A percentile compares a stretch with the other conserved stretches of the same genome.
phyloP scores from a whole-genome alignment of 768 basidiomycete species.

The Hypholoma sublateritium region DNA sequence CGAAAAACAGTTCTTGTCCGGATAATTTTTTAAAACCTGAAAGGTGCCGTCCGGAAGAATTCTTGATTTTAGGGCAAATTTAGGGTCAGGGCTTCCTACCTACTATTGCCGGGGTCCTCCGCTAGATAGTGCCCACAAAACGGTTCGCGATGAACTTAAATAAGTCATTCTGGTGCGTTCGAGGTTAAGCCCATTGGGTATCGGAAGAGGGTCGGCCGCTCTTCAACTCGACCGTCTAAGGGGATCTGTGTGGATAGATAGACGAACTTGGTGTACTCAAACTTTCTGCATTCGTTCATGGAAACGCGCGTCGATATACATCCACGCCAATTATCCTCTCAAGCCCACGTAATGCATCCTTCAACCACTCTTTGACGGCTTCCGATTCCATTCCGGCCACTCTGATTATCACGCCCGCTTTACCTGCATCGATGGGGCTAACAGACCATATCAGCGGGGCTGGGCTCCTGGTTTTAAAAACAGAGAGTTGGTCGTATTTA shows the following conservation, averaged over 20 bases:
- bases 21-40: too few species aligned
- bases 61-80: too few species aligned
- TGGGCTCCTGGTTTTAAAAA: constrained; percentile 63
- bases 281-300: constrained; percentile 7
- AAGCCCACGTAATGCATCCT: constrained; percentile 48
- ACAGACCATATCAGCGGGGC: constrained; percentile 80
- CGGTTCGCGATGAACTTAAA: too few species aligned
- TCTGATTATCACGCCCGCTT: constrained; percentile 60
- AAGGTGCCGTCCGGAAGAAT: too few species aligned
- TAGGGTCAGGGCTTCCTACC: too few species aligned
- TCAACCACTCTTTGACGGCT: constrained; percentile 69
- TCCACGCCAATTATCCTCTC: constrained; percentile 60
- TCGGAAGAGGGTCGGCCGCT: too few species aligned
- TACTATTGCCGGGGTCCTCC: too few species aligned
- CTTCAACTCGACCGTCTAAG: neutral
- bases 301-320: constrained; percentile 63
- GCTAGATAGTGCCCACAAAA: too few species aligned
- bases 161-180: too few species aligned
- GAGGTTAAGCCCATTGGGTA: too few species aligned
- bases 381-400: constrained; percentile 79
- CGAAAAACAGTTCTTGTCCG: too few species aligned
- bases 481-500: constrained; percentile 52
- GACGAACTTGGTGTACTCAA: neutral
- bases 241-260: neutral
- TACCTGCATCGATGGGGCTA: constrained; percentile 50